A percentile compares a stretch with the other conserved stretches of the same genome.
phyloP scores from a whole-genome alignment of 345 rosid species.

The Euphorbia tirucalli region DNA sequence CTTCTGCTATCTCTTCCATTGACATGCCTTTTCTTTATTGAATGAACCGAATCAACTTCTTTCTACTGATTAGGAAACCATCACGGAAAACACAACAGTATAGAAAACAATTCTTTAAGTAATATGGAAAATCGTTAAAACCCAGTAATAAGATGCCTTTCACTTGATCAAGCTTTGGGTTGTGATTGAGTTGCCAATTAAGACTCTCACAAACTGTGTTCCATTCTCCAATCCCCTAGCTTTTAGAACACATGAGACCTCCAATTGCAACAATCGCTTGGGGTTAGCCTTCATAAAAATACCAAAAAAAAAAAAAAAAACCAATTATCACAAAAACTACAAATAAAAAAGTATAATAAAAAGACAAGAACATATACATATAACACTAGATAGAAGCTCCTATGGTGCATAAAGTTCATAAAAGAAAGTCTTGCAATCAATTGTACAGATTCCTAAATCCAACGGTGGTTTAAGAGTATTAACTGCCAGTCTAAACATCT shows the following conservation, averaged over 20 bases:
- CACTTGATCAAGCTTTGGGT: slow-evolving; percentile 24
- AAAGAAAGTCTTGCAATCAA: too few species aligned
- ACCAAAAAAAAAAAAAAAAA: too few species aligned
- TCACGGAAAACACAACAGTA: slow-evolving; percentile 24
- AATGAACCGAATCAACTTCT: slow-evolving; percentile 23
- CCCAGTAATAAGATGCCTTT: slow-evolving; percentile 26
- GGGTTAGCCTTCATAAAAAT: slow-evolving; percentile 30
- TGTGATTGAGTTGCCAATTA: slow-evolving; percentile 30
- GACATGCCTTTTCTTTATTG: slow-evolving; percentile 26
- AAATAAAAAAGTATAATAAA: too few species aligned
- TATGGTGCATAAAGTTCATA: too few species aligned
- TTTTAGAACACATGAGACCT: slow-evolving; percentile 27
- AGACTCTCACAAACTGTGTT: slow-evolving; percentile 21
- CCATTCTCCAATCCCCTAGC: slow-evolving; percentile 22
- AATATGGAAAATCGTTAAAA: slow-evolving; percentile 31
- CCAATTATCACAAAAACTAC: too few species aligned
- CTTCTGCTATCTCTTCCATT: slow-evolving; percentile 32
- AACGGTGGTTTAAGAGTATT: too few species aligned
- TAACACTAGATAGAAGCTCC: too few species aligned
- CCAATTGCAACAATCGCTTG: slow-evolving; percentile 30
- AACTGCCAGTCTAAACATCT: too few species aligned
- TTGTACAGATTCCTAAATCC: too few species aligned
- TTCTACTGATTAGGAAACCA: slow-evolving; percentile 22
- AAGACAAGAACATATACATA: too few species aligned
- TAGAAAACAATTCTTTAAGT: slow-evolving; percentile 28